Base-by-base conservation (phyloP, 805 yeast genomes). In the Kuraishia piskuri region DNA sequence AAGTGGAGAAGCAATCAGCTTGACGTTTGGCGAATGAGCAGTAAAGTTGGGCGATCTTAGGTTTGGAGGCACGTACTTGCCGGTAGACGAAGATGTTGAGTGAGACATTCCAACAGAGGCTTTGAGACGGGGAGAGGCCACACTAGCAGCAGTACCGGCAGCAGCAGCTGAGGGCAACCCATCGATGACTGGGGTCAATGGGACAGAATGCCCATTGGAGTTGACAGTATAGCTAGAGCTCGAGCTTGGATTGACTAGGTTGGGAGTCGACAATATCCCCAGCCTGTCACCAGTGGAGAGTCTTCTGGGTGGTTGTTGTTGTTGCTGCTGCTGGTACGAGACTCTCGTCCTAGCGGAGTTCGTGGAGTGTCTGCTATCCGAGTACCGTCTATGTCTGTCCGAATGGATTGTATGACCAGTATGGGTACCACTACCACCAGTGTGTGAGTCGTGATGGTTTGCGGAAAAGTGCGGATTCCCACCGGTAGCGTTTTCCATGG, bases 1-100 rank as follows among this genome's bases (percentile, higher is more conserved):
- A 17, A 61, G 23, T 24, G 65, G 63, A 1, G 62, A 59, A 23
- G 40, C 40, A 14, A 31, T 8, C 3, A 51, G 50, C 20, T 40
- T 48, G 5, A 56, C 60, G n/a, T 60, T 22, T 23, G 65, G 63
- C 1, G 62, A 59, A 23, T 57, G 59, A 25, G 55, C 20, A 20
- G 58, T 59, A 10, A 58, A 48, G 46, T 57, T 61, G 7, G 83
- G 77, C 0, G 80, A 77, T 63, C 90, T 74, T 58, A 84, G 70
- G 60, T 79, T 83, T n/a, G 90, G 90, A 21, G 91, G 91, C 45
- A 86, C 71, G 59, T 86, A 85, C 62, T 81, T 84, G 2, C 87
- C 87, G 44, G 73, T 68, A 5, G 76, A 63, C 4, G 66, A 59
- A 2, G 68, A 62, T 10, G 23, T 21, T 12, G 45, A 61, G 46